A percentile compares a stretch with the other conserved stretches of the same genome.
These are phyloP conservation scores for Suaeda aralocaspica DNA, from an alignment of 148 eudicot species.

Conservation along the genomic window DNA sequence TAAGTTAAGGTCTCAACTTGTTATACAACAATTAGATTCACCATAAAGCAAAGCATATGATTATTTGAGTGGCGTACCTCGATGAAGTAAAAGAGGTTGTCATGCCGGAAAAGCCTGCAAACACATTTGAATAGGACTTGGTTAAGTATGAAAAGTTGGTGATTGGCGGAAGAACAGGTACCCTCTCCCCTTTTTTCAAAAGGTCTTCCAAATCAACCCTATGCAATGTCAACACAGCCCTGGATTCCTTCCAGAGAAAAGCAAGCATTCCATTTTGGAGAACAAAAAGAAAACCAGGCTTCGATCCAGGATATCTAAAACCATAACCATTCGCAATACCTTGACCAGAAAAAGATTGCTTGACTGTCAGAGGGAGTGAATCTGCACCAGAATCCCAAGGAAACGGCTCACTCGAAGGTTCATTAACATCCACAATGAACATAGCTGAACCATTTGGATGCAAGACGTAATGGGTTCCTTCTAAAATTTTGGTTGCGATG, in stretches of 20 bases:
- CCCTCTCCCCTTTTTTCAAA: constrained; percentile 71
- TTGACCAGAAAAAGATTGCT: constrained; percentile 56
- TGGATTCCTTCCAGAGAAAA: constrained; percentile 74
- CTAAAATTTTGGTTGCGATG: constrained; percentile 76
- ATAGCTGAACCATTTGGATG: constrained; percentile 94
- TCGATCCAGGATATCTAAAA: constrained; percentile 81
- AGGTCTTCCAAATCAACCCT: constrained; percentile 63
- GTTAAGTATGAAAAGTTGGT: constrained; percentile 77
- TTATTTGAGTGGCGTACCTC: constrained; percentile 35
- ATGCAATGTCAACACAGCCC: constrained; percentile 61
- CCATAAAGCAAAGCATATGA: not conserved
- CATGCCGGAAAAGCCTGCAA: constrained; percentile 53
- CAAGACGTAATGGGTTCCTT: constrained; percentile 78
- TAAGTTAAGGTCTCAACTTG: not conserved
- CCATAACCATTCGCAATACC: constrained; percentile 89
- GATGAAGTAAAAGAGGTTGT: constrained; percentile 42
- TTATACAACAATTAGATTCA: not conserved
- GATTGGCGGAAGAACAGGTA: constrained; percentile 66
- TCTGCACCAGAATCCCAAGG: constrained; percentile 66
- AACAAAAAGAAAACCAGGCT: constrained; percentile 77
- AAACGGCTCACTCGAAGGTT: constrained; percentile 57
- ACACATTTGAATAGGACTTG: constrained; percentile 81
- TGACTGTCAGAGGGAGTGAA: constrained; percentile 37
- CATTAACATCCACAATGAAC: constrained; percentile 63
- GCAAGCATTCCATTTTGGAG: constrained; percentile 59